Conservation (phyloP, 2,329 filamentous ascomycete genomes). For the Orbilia blumenaviensis region DNA sequence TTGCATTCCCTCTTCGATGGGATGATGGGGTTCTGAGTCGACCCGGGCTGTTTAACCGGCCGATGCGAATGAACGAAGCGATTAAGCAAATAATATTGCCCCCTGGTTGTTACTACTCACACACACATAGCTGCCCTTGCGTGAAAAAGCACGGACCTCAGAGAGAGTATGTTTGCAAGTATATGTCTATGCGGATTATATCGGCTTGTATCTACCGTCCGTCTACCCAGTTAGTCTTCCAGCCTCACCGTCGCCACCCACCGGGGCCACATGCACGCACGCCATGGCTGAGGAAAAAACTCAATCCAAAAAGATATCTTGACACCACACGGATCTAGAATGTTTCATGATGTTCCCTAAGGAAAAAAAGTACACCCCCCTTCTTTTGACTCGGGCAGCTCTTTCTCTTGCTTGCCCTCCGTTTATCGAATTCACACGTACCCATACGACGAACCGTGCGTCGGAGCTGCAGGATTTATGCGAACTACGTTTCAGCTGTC, state of each 20-base stretch:
- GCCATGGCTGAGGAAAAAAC: conserved; percentile 11
- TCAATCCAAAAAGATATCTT: neutral
- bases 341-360: conserved; percentile 40
- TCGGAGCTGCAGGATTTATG: conserved; percentile 52
- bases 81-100: neutral
- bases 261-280: conserved; percentile 2
- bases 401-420: neutral
- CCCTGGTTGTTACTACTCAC: too few relatives aligned
- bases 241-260: conserved; percentile 11
- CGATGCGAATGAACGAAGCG: conserved; percentile 24
- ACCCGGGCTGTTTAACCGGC: conserved; percentile 26
- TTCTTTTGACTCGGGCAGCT: neutral
- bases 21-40: neutral
- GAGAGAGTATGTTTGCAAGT: too few relatives aligned
- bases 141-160: conserved; percentile 27
- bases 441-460: conserved; percentile 42
- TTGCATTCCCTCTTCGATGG: too few relatives aligned
- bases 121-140: too few relatives aligned
- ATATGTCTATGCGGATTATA: conserved; percentile 10
- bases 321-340: conserved; percentile 36
- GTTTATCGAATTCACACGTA: neutral
- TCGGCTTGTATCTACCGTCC: neutral
- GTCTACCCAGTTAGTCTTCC: neutral
- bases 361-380: neutral
- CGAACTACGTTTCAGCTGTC: conserved; percentile 50